Conservation (phyloP, 345 rosid genomes). For the Citrus reticulata region DNA sequence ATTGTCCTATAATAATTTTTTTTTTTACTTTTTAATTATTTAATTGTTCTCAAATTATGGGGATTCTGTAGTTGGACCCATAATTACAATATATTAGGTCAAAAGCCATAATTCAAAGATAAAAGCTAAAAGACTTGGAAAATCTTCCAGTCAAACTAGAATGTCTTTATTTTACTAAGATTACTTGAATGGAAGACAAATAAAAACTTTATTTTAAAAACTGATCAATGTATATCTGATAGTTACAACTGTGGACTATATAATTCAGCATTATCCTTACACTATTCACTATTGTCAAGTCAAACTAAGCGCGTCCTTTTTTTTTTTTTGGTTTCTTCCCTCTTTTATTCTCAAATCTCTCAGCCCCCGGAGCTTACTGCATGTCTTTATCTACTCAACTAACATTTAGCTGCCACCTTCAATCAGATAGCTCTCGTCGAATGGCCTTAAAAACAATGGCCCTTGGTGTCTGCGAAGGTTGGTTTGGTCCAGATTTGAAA, state of each 20-base stretch:
- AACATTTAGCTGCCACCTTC: neutral
- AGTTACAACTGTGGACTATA: neutral
- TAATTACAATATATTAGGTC: too few relatives aligned
- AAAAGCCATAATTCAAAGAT: too few relatives aligned
- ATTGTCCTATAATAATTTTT: too few relatives aligned
- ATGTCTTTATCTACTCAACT: slow-evolving; percentile 16
- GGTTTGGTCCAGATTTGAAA: neutral
- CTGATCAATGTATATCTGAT: neutral
- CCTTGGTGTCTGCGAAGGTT: neutral
- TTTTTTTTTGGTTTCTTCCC: neutral
- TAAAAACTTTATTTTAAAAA: too few relatives aligned
- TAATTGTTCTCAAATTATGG: too few relatives aligned
- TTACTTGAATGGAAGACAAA: neutral
- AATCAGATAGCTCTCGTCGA: neutral
- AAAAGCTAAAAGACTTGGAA: too few relatives aligned
- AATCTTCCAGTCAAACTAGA: too few relatives aligned
- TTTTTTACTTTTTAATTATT: too few relatives aligned
- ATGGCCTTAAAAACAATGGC: neutral
- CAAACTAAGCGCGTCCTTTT: neutral
- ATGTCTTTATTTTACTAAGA: too few relatives aligned
- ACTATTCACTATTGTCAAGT: neutral
- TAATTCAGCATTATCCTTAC: neutral
- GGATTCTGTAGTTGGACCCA: too few relatives aligned
- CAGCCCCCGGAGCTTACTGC: neutral
- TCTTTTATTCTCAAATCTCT: neutral